Evolutionary conservation across 163 green algal species (phyloP), one percentile per base, ranked within the genome.

Genomic region (Smithsoniella earleae): DNA sequence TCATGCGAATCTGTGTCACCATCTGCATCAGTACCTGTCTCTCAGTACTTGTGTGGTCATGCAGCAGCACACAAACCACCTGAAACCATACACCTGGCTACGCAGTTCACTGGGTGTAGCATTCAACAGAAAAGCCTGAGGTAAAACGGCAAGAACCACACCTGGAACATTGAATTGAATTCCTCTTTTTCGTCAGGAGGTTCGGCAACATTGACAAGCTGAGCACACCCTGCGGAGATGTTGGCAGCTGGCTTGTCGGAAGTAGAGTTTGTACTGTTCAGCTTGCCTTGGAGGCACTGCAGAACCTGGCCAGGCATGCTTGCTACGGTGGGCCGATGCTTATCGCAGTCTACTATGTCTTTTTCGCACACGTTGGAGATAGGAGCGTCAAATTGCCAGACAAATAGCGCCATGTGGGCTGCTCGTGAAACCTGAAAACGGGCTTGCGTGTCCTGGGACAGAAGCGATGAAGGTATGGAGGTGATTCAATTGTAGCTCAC

Each of bases 181-280:
- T 13, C 10, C 10, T 10, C 10, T 49, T 81, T 82, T 75, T 83
- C 83, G 77, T 86, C 83, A 22, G 79, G 83, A 22, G 83, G 81
- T 78, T 86, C 77, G 3, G 83, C 83, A 37, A 88, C 76, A 66
- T 84, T 77, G 10, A 76, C 77, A n/a, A 89, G 74, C 3, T 74
- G 10, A 10, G 36, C 8, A 37, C 64, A 74, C 5, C 27, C 36
- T 25, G 18, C 4, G 16, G 8, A 28, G 31, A 74, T 54, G 36
- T 54, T 63, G 45, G 5, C 43, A 44, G 69, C 54, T 33, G 66
- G 33, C 25, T 34, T 73, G 73, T 80, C 52, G 22, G 52, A 27
- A 5, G 13, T 54, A 37, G 18, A 31, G 18, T 74, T 55, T n/a
- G 4, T 63, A n/a, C 30, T 0, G 64, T 8, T 31, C 22, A 8